These are phyloP conservation scores for Cynara cardunculus DNA, from an alignment of 129 eudicot species.

Conservation along the genomic window DNA sequence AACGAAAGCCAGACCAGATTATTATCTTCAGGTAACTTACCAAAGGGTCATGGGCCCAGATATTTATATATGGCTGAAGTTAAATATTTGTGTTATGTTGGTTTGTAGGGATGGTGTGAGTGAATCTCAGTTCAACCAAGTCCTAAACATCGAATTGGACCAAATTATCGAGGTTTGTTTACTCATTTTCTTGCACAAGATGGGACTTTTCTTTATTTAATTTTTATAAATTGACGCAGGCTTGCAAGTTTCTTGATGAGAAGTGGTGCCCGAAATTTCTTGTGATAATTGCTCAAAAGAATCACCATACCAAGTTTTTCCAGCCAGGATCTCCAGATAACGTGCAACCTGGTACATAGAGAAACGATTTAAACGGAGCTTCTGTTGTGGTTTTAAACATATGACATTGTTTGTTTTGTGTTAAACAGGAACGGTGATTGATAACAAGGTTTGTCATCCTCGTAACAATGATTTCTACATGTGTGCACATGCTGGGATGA, in stretches of 20 bases:
- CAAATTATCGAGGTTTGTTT: slow-evolving; percentile 63
- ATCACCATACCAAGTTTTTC: slow-evolving; percentile 81
- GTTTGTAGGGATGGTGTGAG: slow-evolving; percentile 75
- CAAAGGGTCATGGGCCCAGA: too few relatives aligned
- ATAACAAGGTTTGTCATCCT: slow-evolving; percentile 70
- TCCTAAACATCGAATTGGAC: slow-evolving; percentile 65
- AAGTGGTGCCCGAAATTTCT: slow-evolving; percentile 72
- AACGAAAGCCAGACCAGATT: slow-evolving; percentile 81
- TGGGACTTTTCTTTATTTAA: background rate
- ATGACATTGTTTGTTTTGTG: background rate
- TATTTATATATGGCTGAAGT: background rate
- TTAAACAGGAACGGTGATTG: slow-evolving; percentile 66
- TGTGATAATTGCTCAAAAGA: slow-evolving; percentile 73
- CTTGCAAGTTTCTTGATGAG: slow-evolving; percentile 75
- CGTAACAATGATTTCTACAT: slow-evolving; percentile 61
- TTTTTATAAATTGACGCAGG: slow-evolving; percentile 30
- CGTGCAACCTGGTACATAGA: slow-evolving; percentile 64
- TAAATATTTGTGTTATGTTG: background rate
- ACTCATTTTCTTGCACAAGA: background rate
- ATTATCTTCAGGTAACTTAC: slow-evolving; percentile 64
- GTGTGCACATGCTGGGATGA: slow-evolving; percentile 76
- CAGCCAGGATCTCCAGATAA: slow-evolving; percentile 63
- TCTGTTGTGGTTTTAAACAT: background rate
- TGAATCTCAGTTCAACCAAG: slow-evolving; percentile 79
- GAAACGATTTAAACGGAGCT: background rate